These are phyloP conservation scores for Chrysoporthe deuterocubensis DNA, from an alignment of 2,329 filamentous ascomycete genomes.

Conservation along the genomic window DNA sequence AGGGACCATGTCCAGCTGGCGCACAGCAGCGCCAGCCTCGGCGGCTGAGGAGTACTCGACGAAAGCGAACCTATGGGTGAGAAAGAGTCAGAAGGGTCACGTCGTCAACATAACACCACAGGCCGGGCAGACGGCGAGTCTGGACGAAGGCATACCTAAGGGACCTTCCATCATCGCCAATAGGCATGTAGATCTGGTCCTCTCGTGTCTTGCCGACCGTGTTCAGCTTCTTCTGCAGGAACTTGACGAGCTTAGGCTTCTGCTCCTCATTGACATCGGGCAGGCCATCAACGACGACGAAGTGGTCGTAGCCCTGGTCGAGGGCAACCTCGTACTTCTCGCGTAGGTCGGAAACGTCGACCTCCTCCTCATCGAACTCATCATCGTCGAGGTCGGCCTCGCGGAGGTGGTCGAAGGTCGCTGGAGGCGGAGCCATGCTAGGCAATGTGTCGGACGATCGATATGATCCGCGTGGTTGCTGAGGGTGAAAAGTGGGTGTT, in stretches of 20 bases:
- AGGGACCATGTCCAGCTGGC: constrained; percentile 81
- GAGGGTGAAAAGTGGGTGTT: background rate
- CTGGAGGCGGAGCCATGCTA: constrained; percentile 74
- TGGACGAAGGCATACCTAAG: constrained; percentile 68
- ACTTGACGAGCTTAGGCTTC: constrained; percentile 94
- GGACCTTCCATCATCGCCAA: constrained; percentile 84
- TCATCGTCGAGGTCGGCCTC: constrained; percentile 88
- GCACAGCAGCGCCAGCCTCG: constrained; percentile 87
- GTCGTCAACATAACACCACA: background rate
- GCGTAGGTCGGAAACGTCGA: constrained; percentile 92
- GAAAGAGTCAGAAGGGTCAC: constrained; percentile 17
- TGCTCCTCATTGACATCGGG: constrained; percentile 87
- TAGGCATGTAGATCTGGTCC: constrained; percentile 90
- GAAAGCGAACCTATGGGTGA: constrained; percentile 77
- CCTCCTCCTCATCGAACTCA: constrained; percentile 87
- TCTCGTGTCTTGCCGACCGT: constrained; percentile 82
- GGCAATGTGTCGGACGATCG: constrained; percentile 32
- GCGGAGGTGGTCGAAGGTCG: constrained; percentile 85
- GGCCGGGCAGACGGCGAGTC: constrained; percentile 18
- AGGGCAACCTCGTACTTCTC: constrained; percentile 96
- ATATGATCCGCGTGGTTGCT: constrained; percentile 19
- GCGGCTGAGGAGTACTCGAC: constrained; percentile 92
- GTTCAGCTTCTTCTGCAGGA: constrained; percentile 91
- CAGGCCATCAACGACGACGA: constrained; percentile 94
- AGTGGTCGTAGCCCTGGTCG: constrained; percentile 94